Conservation (phyloP, 2,329 filamentous ascomycete species). For the Lachnellula cervina region DNA sequence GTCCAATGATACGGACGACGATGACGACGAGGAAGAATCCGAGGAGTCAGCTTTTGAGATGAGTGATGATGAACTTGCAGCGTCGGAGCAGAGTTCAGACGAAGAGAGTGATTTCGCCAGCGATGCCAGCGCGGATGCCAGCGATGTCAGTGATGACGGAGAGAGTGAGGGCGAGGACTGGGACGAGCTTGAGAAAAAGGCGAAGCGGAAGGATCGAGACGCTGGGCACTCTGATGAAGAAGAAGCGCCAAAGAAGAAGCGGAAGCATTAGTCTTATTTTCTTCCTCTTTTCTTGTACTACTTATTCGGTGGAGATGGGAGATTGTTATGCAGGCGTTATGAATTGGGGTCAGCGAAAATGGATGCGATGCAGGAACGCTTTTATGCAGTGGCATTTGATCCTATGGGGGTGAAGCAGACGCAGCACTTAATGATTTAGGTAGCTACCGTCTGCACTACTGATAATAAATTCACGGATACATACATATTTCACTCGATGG, state of each 20-base stretch:
- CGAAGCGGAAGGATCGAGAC: slow-evolving; percentile 74
- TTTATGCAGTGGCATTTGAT: too few relatives aligned
- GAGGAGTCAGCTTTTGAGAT: slow-evolving; percentile 93
- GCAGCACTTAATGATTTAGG: not conserved
- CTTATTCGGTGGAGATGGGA: not conserved
- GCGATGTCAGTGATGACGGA: slow-evolving; percentile 65
- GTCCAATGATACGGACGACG: slow-evolving; percentile 79
- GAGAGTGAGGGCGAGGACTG: slow-evolving; percentile 83
- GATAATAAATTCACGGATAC: not conserved
- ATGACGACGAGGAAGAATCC: slow-evolving; percentile 71
- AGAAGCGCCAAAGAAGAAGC: slow-evolving; percentile 66
- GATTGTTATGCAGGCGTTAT: not conserved
- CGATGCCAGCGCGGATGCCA: slow-evolving; percentile 77
- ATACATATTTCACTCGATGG: not conserved
- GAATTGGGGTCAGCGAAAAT: too few relatives aligned
- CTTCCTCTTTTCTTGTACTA: not conserved
- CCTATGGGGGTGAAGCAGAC: too few relatives aligned
- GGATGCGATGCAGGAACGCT: too few relatives aligned
- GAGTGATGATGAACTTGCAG: slow-evolving; percentile 72
- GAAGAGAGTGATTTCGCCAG: slow-evolving; percentile 93
- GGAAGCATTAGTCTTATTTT: slow-evolving; percentile 39
- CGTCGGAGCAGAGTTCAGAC: slow-evolving; percentile 71
- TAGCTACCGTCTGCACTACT: not conserved
- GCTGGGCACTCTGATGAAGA: slow-evolving; percentile 65
- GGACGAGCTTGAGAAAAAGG: slow-evolving; percentile 92